Conservation (phyloP, 805 yeast genomes). For the Yarrowia sp. region DNA sequence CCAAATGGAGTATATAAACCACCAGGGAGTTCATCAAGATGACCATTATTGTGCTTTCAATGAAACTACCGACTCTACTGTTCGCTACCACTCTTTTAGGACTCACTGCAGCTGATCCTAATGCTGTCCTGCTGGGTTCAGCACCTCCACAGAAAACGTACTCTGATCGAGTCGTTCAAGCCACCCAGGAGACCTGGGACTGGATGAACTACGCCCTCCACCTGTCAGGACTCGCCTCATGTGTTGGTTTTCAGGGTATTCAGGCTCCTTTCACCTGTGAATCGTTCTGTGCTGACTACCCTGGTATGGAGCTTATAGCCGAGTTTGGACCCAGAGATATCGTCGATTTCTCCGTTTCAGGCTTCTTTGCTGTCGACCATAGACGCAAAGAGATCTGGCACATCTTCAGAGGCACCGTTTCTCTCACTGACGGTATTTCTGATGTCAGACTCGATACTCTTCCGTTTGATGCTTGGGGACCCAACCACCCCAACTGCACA, state of each 20-base stretch:
- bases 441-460: background rate
- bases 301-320: slow-evolving; percentile 4
- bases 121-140: background rate
- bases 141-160: slow-evolving; percentile 9
- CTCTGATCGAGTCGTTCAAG: slow-evolving; percentile 10
- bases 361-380: slow-evolving; percentile 9
- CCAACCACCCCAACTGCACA: slow-evolving; percentile 14
- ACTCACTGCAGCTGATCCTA: background rate
- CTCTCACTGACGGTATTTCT: slow-evolving; percentile 7
- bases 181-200: slow-evolving; percentile 18
- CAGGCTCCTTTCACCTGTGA: slow-evolving; percentile 5
- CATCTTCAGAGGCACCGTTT: slow-evolving; percentile 4
- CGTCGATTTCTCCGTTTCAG: slow-evolving; percentile 4
- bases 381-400: slow-evolving; percentile 14
- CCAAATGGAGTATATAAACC: too few species aligned
- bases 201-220: slow-evolving; percentile 29
- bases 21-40: too few species aligned
- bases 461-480: slow-evolving; percentile 16
- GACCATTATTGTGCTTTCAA: background rate
- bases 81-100: background rate
- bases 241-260: slow-evolving; percentile 17
- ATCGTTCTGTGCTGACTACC: slow-evolving; percentile 8
- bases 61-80: slow-evolving; percentile 5
- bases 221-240: slow-evolving; percentile 21
- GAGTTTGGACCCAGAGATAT: slow-evolving; percentile 10